A percentile compares a stretch with the other conserved stretches of the same genome.
phyloP scores from a whole-genome alignment of 768 basidiomycete species.

The Suillus subluteus region DNA sequence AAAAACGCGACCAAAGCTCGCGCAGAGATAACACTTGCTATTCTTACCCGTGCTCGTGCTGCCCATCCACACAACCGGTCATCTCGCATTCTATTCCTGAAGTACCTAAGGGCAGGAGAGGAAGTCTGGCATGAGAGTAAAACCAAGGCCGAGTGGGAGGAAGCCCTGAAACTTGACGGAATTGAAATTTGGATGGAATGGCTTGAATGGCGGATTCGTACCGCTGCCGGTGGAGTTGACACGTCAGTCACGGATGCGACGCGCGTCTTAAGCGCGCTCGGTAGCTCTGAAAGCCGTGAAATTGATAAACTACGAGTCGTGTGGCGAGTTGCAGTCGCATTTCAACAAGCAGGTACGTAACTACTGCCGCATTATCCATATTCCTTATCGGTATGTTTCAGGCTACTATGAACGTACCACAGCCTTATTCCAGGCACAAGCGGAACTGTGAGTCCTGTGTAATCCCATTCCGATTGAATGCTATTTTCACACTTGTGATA shows the following conservation, averaged over 20 bases:
- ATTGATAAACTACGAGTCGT: slow-evolving; percentile 60
- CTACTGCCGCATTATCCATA: slow-evolving; percentile 12
- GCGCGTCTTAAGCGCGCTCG: slow-evolving; percentile 49
- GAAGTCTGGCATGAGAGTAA: slow-evolving; percentile 66
- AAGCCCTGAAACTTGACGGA: slow-evolving; percentile 54
- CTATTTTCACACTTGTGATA: slow-evolving; percentile 31
- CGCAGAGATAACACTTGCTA: slow-evolving; percentile 69
- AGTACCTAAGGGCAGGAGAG: slow-evolving; percentile 73
- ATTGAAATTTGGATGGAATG: slow-evolving; percentile 76
- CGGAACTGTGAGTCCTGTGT: slow-evolving; percentile 64
- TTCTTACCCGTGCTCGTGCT: slow-evolving; percentile 65
- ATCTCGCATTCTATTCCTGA: slow-evolving; percentile 57
- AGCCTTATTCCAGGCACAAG: slow-evolving; percentile 83
- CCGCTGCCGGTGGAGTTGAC: slow-evolving; percentile 49
- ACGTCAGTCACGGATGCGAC: slow-evolving; percentile 55
- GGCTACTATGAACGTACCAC: slow-evolving; percentile 75
- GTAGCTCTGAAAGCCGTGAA: slow-evolving; percentile 48
- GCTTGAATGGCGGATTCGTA: slow-evolving; percentile 74
- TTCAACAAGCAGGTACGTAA: slow-evolving; percentile 67
- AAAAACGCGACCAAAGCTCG: slow-evolving; percentile 72
- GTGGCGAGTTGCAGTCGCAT: slow-evolving; percentile 68
- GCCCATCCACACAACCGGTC: slow-evolving; percentile 53
- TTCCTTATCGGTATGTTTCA: slow-evolving; percentile 29
- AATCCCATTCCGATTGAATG: slow-evolving; percentile 9
- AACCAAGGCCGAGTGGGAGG: slow-evolving; percentile 69